phyloP scores from a whole-genome alignment of 2,329 filamentous ascomycete species.

The Cladosporium austrohemisphaericum region DNA sequence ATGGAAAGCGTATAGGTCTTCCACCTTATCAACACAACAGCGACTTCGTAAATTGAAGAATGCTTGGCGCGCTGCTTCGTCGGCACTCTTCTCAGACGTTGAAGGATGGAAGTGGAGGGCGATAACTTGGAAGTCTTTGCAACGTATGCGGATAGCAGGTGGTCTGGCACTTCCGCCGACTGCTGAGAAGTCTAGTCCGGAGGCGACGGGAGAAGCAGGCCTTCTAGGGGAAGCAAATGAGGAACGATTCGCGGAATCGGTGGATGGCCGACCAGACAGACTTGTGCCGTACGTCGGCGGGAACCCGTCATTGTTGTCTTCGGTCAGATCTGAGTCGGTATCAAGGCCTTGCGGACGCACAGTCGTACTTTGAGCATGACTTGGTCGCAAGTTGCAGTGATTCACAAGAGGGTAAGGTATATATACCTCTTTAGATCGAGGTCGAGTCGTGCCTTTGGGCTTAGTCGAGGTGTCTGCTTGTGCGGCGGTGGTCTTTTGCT shows the following conservation, averaged over 20 bases:
- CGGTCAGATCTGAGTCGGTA: constrained; percentile 3
- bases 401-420: constrained; percentile 91
- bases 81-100: constrained; percentile 36
- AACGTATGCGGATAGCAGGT: constrained; percentile 80
- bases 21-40: constrained; percentile 76
- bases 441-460: constrained; percentile 19
- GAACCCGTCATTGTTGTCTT: constrained; percentile 23
- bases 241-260: constrained; percentile 26
- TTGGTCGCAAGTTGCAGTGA: constrained; percentile 70
- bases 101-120: constrained; percentile 80
- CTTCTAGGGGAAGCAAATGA: constrained; percentile 25
- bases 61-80: constrained; percentile 63
- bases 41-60: constrained; percentile 81
- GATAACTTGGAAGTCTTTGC: constrained; percentile 90
- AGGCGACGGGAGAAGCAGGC: constrained; percentile 44
- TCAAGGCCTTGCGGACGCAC: constrained; percentile 5
- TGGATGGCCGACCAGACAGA: constrained; percentile 24
- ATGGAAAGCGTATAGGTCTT: constrained; percentile 86
- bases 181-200: constrained; percentile 40
- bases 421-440: constrained; percentile 70
- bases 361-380: constrained; percentile 21
- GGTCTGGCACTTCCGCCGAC: constrained; percentile 47
- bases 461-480: neutral
- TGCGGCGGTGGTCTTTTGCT: constrained; percentile 13
- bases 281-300: constrained; percentile 31